Conservation (phyloP, 345 rosid species). For the Erodium maritimum region DNA sequence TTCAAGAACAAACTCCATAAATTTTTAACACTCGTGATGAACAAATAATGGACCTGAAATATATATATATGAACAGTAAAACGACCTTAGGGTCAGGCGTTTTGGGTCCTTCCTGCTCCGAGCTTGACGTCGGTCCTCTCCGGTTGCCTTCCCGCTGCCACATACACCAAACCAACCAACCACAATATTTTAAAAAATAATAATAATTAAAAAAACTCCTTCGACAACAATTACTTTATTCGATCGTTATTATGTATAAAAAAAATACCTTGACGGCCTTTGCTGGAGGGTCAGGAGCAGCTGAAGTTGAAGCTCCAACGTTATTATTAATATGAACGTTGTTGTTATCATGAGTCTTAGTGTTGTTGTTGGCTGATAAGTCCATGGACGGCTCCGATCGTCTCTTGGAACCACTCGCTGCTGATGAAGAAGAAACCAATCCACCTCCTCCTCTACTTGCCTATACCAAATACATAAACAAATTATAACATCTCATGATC, state of each 20-base stretch:
- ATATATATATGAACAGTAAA: background rate
- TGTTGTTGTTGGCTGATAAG: conserved; percentile 8
- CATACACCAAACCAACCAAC: too few relatives aligned
- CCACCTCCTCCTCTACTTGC: conserved; percentile 1
- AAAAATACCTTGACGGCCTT: conserved; percentile 25
- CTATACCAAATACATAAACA: conserved; percentile 11
- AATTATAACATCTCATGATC: conserved; percentile 1
- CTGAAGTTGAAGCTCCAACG: background rate
- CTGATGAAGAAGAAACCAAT: conserved; percentile 8
- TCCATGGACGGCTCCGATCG: conserved; percentile 23
- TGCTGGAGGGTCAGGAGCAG: conserved; percentile 17
- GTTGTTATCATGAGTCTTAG: conserved; percentile 11
- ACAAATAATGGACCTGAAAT: background rate
- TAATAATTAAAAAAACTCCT: too few relatives aligned
- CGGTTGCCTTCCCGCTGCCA: conserved; percentile 29
- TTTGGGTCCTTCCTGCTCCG: conserved; percentile 36
- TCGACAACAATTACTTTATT: too few relatives aligned
- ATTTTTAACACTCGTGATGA: too few relatives aligned
- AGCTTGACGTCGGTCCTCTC: conserved; percentile 28
- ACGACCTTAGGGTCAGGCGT: conserved; percentile 42
- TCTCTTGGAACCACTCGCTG: conserved; percentile 29
- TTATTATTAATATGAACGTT: too few relatives aligned
- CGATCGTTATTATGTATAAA: background rate
- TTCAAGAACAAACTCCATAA: background rate
- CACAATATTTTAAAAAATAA: too few relatives aligned